phyloP scores from a whole-genome alignment of 2,329 filamentous ascomycete genomes.

The Fusarium setosum region DNA sequence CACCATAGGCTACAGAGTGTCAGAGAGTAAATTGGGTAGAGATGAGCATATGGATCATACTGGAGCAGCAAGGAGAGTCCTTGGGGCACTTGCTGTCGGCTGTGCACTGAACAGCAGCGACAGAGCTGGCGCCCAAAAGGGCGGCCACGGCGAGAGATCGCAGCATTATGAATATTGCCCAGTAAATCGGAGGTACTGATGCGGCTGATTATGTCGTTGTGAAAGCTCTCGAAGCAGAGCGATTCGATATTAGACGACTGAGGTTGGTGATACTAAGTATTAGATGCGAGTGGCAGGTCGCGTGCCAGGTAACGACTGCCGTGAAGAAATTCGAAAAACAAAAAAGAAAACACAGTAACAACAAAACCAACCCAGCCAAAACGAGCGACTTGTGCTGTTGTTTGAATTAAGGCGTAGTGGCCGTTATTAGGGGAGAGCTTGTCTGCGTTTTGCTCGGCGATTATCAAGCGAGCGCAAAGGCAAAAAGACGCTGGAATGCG shows the following conservation, averaged over 20 bases:
- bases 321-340: not conserved
- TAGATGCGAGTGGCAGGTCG: slow-evolving; percentile 18
- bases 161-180: slow-evolving; percentile 46
- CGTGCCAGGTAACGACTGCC: slow-evolving; percentile 24
- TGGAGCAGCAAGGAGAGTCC: slow-evolving; percentile 81
- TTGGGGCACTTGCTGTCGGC: slow-evolving; percentile 73
- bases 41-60: slow-evolving; percentile 58
- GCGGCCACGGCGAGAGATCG: slow-evolving; percentile 45
- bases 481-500: slow-evolving; percentile 34
- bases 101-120: slow-evolving; percentile 55
- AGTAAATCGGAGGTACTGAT: slow-evolving; percentile 12
- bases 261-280: slow-evolving; percentile 7
- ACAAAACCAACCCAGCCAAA: slow-evolving; percentile 27
- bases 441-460: slow-evolving; percentile 11
- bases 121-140: slow-evolving; percentile 48
- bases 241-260: slow-evolving; percentile 16
- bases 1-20: slow-evolving; percentile 78
- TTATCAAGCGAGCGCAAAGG: slow-evolving; percentile 1
- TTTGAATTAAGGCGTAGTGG: slow-evolving; percentile 4
- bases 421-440: slow-evolving; percentile 16
- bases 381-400: slow-evolving; percentile 29
- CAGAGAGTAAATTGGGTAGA: slow-evolving; percentile 20
- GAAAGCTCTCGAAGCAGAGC: slow-evolving; percentile 7
- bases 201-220: slow-evolving; percentile 4
- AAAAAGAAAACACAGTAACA: slow-evolving; percentile 8